phyloP scores from a whole-genome alignment of 2,329 filamentous ascomycete genomes.

The Plenodomus tracheiphilus region DNA sequence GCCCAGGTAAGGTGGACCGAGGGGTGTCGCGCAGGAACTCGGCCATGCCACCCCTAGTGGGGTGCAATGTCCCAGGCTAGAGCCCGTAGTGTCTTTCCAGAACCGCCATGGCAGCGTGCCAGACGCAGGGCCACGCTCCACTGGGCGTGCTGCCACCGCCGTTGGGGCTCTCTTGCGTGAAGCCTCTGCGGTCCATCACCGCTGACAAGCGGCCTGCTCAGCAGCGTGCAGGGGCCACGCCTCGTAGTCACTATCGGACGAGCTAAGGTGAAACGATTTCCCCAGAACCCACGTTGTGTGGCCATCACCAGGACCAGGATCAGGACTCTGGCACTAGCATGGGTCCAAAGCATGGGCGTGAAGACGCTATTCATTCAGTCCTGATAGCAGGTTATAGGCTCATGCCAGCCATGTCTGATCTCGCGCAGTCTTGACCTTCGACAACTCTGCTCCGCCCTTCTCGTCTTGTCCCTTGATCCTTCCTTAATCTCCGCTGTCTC shows the following conservation, averaged over 20 bases:
- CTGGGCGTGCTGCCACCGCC: constrained; percentile 20
- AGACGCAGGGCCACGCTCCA: constrained; percentile 21
- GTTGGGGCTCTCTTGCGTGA: constrained; percentile 16
- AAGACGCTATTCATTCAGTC: constrained; percentile 35
- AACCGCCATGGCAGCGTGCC: constrained; percentile 19
- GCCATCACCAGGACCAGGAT: constrained; percentile 36
- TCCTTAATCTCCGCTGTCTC: constrained; percentile 23
- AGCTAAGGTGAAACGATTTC: constrained; percentile 44
- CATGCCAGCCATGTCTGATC: constrained; percentile 36
- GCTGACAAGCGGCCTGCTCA: constrained; percentile 15
- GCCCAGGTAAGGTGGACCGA: constrained; percentile 27
- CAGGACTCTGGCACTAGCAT: constrained; percentile 31
- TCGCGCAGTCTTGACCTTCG: constrained; percentile 23
- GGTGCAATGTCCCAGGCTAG: constrained; percentile 22
- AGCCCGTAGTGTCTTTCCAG: constrained; percentile 25
- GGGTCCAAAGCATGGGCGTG: constrained; percentile 26
- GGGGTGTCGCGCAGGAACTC: constrained; percentile 23
- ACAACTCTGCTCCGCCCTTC: constrained; percentile 16
- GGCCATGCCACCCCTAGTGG: constrained; percentile 18
- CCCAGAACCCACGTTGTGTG: constrained; percentile 44
- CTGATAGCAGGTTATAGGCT: constrained; percentile 43
- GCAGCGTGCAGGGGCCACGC: constrained; percentile 24
- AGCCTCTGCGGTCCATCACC: constrained; percentile 8
- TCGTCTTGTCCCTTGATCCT: constrained; percentile 14
- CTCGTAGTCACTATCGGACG: constrained; percentile 18